Evolutionary conservation across 1,284 basidiomycete genomes (phyloP).

Genomic region (Fomitopsis schrenkii): DNA sequence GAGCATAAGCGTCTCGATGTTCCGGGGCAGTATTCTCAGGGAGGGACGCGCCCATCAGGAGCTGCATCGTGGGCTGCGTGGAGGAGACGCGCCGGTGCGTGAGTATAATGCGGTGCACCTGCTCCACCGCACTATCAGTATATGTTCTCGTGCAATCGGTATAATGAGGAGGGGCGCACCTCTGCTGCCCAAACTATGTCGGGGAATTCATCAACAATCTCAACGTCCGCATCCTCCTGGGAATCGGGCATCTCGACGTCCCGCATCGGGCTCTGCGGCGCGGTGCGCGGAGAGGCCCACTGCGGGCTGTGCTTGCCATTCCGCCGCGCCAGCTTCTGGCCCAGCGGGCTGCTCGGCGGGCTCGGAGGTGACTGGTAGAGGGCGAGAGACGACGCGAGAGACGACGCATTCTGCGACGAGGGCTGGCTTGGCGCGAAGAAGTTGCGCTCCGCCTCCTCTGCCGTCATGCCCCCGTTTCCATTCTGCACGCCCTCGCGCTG

Average conservation of each 20-base stretch:
- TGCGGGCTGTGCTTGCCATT: conserved; percentile 1
- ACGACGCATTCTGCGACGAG: neutral
- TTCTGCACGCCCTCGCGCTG: conserved; percentile 10
- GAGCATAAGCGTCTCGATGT: conserved; percentile 33
- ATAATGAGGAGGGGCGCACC: conserved; percentile 32
- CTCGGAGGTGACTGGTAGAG: neutral
- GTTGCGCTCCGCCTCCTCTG: neutral
- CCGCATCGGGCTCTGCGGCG: neutral
- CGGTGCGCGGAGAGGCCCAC: neutral
- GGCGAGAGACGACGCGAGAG: neutral
- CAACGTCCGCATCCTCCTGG: conserved; percentile 9
- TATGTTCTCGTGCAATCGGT: neutral
- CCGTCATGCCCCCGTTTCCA: neutral
- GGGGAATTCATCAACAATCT: conserved; percentile 19
- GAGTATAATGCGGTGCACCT: conserved; percentile 59
- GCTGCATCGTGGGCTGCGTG: conserved; percentile 48
- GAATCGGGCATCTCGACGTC: conserved; percentile 25
- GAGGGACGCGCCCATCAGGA: conserved; percentile 41
- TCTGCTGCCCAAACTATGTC: conserved; percentile 42
- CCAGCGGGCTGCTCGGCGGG: conserved; percentile 1
- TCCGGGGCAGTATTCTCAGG: conserved; percentile 21
- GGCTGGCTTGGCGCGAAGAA: neutral
- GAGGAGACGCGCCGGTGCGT: conserved; percentile 44
- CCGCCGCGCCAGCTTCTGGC: neutral
- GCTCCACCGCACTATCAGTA: neutral